A percentile compares a stretch with the other conserved stretches of the same genome.
phyloP scores from a whole-genome alignment of 495 filamentous ascomycete genomes.

The Lasiosphaeria ovina region DNA sequence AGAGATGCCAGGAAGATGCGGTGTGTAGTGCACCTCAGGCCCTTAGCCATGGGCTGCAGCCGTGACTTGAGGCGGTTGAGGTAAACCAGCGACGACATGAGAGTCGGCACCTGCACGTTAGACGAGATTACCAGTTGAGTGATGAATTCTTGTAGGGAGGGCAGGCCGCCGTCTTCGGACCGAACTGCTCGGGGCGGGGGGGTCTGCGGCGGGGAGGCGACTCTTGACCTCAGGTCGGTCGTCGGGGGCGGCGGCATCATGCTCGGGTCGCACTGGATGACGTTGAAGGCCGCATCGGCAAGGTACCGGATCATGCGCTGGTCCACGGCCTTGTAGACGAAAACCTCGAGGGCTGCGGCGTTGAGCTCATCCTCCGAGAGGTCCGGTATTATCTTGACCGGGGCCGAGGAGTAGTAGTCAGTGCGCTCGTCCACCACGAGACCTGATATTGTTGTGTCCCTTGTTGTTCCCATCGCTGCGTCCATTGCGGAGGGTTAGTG shows the following conservation, averaged over 20 bases:
- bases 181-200: constrained; percentile 55
- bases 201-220: constrained; percentile 67
- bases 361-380: constrained; percentile 54
- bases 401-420: no score
- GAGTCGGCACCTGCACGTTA: constrained; percentile 93
- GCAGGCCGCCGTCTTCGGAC: constrained; percentile 52
- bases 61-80: constrained; percentile 77
- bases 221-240: constrained; percentile 4
- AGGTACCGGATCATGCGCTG: constrained; percentile 83
- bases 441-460: no score
- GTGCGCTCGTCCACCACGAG: no score
- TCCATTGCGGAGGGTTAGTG: no score
- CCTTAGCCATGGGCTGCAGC: constrained; percentile 91
- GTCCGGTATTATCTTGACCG: constrained; percentile 9
- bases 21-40: constrained; percentile 94
- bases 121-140: constrained; percentile 83
- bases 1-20: constrained; percentile 94
- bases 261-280: constrained; percentile 83
- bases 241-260: constrained; percentile 42
- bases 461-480: no score
- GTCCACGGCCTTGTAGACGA: constrained; percentile 78
- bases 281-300: constrained; percentile 74
- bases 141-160: constrained; percentile 87
- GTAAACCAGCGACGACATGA: constrained; percentile 96
- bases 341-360: constrained; percentile 82